Evolutionary conservation across 257 asterid species (phyloP).

Genomic region (Nyctanthes arbortristis): DNA sequence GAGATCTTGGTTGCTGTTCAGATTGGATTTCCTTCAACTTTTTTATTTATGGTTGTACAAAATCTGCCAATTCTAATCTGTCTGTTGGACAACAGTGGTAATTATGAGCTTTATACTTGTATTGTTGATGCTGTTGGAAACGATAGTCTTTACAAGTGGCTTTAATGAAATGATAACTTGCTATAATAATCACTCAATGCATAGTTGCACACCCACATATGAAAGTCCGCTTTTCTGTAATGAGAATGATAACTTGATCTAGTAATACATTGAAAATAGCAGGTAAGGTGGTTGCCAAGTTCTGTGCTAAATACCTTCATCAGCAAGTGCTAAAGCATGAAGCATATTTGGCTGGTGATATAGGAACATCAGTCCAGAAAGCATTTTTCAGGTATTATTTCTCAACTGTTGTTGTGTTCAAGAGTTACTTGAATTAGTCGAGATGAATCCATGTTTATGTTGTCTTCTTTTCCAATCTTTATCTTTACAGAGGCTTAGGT

Average conservation of each 20-base stretch:
- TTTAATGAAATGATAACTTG: too few relatives aligned
- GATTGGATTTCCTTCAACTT: background rate
- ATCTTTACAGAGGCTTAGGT: background rate
- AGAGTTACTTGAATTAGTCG: background rate
- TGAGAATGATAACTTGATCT: slow-evolving; percentile 5
- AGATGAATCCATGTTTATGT: too few relatives aligned
- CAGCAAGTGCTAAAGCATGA: slow-evolving; percentile 93
- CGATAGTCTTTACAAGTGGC: background rate
- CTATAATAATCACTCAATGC: too few relatives aligned
- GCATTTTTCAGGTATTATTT: slow-evolving; percentile 88
- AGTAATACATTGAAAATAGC: slow-evolving; percentile 31
- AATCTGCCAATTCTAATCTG: background rate
- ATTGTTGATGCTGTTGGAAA: background rate
- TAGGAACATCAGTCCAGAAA: slow-evolving; percentile 80
- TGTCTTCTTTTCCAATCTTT: too few relatives aligned
- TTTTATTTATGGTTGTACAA: background rate
- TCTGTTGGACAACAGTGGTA: background rate
- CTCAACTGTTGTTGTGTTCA: background rate
- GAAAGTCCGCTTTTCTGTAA: background rate
- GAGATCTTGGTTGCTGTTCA: background rate
- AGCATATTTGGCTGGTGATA: slow-evolving; percentile 77
- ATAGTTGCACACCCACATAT: background rate
- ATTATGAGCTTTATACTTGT: background rate
- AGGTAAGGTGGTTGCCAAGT: slow-evolving; percentile 98
- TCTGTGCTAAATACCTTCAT: slow-evolving; percentile 96